phyloP scores from a whole-genome alignment of 2,329 filamentous ascomycete species.

The Mollisiaceae sp. region DNA sequence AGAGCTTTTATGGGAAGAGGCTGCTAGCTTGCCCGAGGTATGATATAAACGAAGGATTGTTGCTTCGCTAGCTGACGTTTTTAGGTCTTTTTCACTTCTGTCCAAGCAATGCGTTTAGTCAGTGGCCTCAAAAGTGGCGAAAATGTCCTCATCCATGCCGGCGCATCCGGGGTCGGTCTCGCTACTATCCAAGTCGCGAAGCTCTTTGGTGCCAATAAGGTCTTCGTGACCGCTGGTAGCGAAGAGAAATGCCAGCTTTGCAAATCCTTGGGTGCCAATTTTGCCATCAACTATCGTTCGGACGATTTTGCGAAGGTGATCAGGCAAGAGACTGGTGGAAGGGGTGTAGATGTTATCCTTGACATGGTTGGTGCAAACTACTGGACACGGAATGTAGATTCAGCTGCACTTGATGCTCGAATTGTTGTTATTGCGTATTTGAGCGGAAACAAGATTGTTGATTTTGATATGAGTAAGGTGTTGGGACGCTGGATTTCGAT shows the following conservation, averaged over 20 bases:
- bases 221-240: background rate
- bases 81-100: background rate
- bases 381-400: background rate
- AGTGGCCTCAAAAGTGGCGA: background rate
- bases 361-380: background rate
- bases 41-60: background rate
- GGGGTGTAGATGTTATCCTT: background rate
- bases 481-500: background rate
- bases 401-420: background rate
- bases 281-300: background rate
- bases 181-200: background rate
- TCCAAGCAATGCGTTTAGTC: background rate
- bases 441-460: background rate
- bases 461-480: background rate
- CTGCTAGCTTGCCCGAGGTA: background rate
- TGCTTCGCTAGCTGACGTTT: background rate
- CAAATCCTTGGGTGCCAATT: background rate
- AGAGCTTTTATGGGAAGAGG: background rate
- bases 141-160: background rate
- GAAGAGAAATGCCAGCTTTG: background rate
- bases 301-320: background rate
- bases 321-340: background rate
- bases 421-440: background rate
- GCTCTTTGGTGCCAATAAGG: background rate
- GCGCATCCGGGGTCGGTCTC: background rate